phyloP scores from a whole-genome alignment of 2,329 filamentous ascomycete genomes.

The Aspergillaceae sp. region DNA sequence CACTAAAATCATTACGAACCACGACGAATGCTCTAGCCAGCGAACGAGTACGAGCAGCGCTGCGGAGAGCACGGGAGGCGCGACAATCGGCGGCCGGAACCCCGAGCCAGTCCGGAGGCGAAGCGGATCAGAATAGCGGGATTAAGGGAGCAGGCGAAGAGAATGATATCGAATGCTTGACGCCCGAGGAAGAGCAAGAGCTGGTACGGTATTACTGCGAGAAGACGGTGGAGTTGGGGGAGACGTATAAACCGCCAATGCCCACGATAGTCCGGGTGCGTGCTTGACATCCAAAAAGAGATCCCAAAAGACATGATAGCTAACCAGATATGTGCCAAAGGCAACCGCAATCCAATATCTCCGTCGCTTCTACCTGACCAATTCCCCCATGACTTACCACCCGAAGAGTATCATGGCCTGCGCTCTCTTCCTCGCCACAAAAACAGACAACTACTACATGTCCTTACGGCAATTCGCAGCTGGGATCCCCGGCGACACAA shows the following conservation, averaged over 20 bases:
- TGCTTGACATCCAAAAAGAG: conserved; percentile 13
- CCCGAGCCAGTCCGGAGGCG: conserved; percentile 12
- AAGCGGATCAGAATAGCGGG: conserved; percentile 23
- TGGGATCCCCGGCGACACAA: conserved; percentile 61
- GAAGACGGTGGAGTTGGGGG: conserved; percentile 49
- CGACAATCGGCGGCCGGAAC: conserved; percentile 22
- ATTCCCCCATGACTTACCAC: conserved; percentile 93
- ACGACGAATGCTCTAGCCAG: conserved; percentile 74
- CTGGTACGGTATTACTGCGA: conserved; percentile 73
- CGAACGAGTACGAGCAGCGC: conserved; percentile 54
- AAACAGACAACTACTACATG: conserved; percentile 78
- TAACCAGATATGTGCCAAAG: conserved; percentile 23
- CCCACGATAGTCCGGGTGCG: conserved; percentile 53
- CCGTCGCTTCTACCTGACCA: conserved; percentile 89
- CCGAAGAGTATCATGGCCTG: conserved; percentile 83
- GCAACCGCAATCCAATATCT: conserved; percentile 83
- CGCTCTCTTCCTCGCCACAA: conserved; percentile 84
- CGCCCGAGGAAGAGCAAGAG: conserved; percentile 69
- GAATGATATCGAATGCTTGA: conserved; percentile 64
- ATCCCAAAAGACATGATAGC: not conserved
- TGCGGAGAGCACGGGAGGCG: conserved; percentile 40
- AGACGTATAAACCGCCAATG: conserved; percentile 49
- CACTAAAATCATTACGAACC: conserved; percentile 61
- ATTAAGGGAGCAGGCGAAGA: conserved; percentile 22
- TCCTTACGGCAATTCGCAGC: conserved; percentile 58